A percentile compares a stretch with the other conserved stretches of the same genome.
These are phyloP conservation scores for Mollisia scopiformis DNA, from an alignment of 2,329 filamentous ascomycete species.

Conservation along the genomic window DNA sequence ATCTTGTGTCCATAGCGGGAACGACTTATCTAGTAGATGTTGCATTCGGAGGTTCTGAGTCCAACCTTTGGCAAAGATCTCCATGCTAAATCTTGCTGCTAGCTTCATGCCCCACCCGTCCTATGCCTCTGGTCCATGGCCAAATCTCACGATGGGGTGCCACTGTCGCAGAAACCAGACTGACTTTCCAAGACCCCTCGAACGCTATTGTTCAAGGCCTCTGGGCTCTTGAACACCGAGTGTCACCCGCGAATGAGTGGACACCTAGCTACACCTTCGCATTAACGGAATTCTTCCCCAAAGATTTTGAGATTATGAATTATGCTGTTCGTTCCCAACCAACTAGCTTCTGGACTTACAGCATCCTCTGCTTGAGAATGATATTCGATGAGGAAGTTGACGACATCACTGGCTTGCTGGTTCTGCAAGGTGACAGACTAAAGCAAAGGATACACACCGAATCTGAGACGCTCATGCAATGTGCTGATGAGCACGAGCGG, in stretches of 20 bases:
- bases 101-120: constrained; percentile 48
- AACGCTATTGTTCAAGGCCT: constrained; percentile 45
- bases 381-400: constrained; percentile 47
- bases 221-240: constrained; percentile 65
- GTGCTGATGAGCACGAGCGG: constrained; percentile 54
- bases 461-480: constrained; percentile 48
- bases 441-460: constrained; percentile 54
- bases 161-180: constrained; percentile 52
- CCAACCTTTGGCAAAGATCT: too few species aligned
- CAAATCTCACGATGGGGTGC: constrained; percentile 44
- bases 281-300: constrained; percentile 58
- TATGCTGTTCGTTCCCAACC: constrained; percentile 52
- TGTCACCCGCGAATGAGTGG: constrained; percentile 52
- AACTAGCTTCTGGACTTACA: constrained; percentile 56
- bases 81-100: too few species aligned
- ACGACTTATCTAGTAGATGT: constrained; percentile 58
- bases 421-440: constrained; percentile 50
- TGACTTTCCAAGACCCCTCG: constrained; percentile 51
- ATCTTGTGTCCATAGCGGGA: constrained; percentile 56
- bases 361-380: constrained; percentile 58
- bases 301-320: constrained; percentile 64
- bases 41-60: constrained; percentile 38
- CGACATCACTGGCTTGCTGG: constrained; percentile 52
- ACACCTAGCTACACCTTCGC: constrained; percentile 47
- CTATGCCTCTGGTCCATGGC: constrained; percentile 54